These are phyloP conservation scores for Tetraselmis striata DNA, from an alignment of 139 green algal species.

Conservation along the genomic window DNA sequence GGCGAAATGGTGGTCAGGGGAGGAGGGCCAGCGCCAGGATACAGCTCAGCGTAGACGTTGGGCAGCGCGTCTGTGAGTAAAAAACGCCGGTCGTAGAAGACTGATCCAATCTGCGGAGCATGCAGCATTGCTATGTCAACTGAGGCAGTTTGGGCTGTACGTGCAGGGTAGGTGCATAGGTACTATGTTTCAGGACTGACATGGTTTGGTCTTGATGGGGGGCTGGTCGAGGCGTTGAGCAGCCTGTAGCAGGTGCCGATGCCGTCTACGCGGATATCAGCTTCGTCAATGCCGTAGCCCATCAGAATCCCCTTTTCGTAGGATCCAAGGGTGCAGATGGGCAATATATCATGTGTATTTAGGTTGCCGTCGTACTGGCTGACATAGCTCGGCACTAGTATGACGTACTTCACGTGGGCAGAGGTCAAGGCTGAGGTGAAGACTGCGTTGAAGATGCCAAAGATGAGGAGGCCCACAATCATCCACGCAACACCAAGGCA, in stretches of 20 bases:
- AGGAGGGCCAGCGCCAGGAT: not conserved
- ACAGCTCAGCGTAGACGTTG: not conserved
- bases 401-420: not conserved
- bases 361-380: not conserved
- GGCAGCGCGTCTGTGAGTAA: not conserved
- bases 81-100: not conserved
- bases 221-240: not conserved
- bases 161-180: no score
- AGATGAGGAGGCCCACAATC: not conserved
- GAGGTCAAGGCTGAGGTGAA: not conserved
- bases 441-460: not conserved
- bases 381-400: not conserved
- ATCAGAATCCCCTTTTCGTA: not conserved
- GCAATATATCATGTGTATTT: not conserved
- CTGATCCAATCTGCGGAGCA: not conserved
- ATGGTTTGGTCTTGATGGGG: not conserved
- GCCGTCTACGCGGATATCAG: not conserved
- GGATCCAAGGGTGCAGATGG: not conserved
- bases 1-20: not conserved
- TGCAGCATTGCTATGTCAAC: no score
- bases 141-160: no score
- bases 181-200: no score
- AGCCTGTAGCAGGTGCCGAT: not conserved
- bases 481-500: not conserved
- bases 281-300: not conserved